Evolutionary conservation across 345 rosid genomes (phyloP), one percentile per base, ranked within the genome.

Genomic region (Melaleuca alternifolia): DNA sequence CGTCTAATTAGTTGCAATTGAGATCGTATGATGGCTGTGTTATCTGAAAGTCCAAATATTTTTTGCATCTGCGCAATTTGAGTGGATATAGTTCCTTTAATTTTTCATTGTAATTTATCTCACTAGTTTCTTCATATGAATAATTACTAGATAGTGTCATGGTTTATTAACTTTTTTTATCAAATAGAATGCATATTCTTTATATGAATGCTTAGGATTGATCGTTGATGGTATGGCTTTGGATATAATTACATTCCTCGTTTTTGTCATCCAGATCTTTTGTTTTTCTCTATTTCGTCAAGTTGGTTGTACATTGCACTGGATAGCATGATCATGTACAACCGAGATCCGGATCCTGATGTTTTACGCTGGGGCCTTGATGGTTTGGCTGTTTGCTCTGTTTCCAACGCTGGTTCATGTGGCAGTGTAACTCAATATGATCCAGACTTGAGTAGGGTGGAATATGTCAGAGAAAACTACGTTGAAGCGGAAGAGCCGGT

Each of bases 351-450:
- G 51, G 98, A 96, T 91, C 95, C 96, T 48, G 98, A 97, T 91
- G 93, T 91, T 88, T 86, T 91, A 88, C 92, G 96, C 7, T 97
- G 99, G 99, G 96, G 95, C 89, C 96, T 96, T 48, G 90, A 93
- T 84, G 92, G 88, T 54, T 89, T 97, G 10, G 93, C 93, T 87
- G 93, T 92, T 86, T 94, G 95, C 86, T 53, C 93, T 33, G 89
- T 92, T 89, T 86, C 95, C 23, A 92, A 89, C 90, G 88, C 93
- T 51, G 96, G 96, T 79, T 90, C 93, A 44, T 87, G 87, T 61
- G 59, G 82, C 84, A 90, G 93, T 84, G 90, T 94, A 50, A 94
- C 96, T 11, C 91, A 26, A 82, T 93, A 87, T 89, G 96, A 89
- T 41, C 86, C 90, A 14, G 93, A 90, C 86, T 83, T 44, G 86